Evolutionary conservation across 768 basidiomycete genomes (phyloP).

Genomic region (Tulasnella sp.): DNA sequence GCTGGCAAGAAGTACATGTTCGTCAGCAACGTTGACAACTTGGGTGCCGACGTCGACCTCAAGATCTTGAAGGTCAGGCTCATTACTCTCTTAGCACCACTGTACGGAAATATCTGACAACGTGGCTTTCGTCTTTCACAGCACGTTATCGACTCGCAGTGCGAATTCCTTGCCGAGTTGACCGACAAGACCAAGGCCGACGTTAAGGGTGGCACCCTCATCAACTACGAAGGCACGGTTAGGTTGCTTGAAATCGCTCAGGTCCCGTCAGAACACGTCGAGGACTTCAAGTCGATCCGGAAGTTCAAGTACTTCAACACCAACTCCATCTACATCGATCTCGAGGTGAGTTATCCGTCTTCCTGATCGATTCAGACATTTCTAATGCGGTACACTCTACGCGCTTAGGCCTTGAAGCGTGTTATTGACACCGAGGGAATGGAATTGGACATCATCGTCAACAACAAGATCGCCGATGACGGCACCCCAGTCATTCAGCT

Average conservation of each 20-base stretch:
- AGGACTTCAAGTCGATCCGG: conserved; percentile 86
- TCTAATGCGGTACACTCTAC: not conserved
- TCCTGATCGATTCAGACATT: not conserved
- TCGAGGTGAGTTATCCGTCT: conserved; percentile 28
- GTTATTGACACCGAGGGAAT: conserved; percentile 78
- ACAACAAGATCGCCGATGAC: conserved; percentile 79
- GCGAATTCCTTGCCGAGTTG: conserved; percentile 91
- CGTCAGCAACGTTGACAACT: conserved; percentile 94
- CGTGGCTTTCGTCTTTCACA: conserved; percentile 24
- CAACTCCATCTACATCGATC: conserved; percentile 73
- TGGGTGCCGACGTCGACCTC: conserved; percentile 85
- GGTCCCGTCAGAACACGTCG: conserved; percentile 85
- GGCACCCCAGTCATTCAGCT: conserved; percentile 79
- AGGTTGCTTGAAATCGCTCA: conserved; percentile 91
- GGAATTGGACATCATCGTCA: conserved; percentile 93
- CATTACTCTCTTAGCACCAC: too few relatives aligned
- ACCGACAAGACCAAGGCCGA: conserved; percentile 96
- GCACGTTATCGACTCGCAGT: conserved; percentile 72
- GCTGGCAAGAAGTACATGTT: conserved; percentile 97
- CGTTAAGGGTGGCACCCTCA: conserved; percentile 80
- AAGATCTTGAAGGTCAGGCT: conserved; percentile 52
- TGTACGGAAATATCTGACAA: not conserved
- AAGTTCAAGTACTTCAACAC: conserved; percentile 95
- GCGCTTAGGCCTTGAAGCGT: conserved; percentile 64
- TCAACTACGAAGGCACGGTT: conserved; percentile 83